Percentiles rank a stretch among this genome's conserved stretches.
These are phyloP conservation scores for Cucumis cinereus DNA, from an alignment of 306 rosid genomes.

Conservation along the genomic window DNA sequence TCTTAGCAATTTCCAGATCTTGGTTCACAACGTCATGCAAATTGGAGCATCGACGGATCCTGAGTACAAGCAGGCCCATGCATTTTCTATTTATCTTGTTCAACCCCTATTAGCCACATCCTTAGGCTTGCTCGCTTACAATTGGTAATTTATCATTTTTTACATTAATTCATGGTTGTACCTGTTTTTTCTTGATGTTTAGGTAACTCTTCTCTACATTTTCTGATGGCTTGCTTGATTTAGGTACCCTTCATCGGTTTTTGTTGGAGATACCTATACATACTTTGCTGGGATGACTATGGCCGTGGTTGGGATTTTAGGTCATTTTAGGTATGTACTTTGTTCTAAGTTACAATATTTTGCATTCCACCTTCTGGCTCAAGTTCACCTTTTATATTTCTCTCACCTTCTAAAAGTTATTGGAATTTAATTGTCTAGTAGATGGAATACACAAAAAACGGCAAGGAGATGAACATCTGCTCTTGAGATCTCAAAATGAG, in stretches of 20 bases:
- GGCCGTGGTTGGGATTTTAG: constrained; percentile 93
- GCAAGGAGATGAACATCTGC: no score
- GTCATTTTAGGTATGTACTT: constrained; percentile 65
- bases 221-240: constrained; percentile 16
- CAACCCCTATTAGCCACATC: constrained; percentile 84
- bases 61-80: constrained; percentile 76
- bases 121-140: constrained; percentile 54
- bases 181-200: constrained; percentile 6
- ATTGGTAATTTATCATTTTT: constrained; percentile 34
- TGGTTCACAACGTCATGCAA: constrained; percentile 75
- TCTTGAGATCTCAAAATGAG: no score
- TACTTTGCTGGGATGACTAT: constrained; percentile 99
- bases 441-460: no score
- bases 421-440: no score
- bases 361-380: no score
- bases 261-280: constrained; percentile 93
- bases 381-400: no score
- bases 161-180: neutral
- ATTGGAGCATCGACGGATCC: constrained; percentile 61
- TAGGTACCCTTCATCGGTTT: constrained; percentile 94
- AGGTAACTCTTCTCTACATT: constrained; percentile 1
- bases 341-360: neutral
- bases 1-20: constrained; percentile 38
- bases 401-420: no score
- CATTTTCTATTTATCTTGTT: constrained; percentile 65